A percentile compares a stretch with the other conserved stretches of the same genome.
These are phyloP conservation scores for Abelmoschus esculentus DNA, from an alignment of 345 rosid species.

Conservation along the genomic window DNA sequence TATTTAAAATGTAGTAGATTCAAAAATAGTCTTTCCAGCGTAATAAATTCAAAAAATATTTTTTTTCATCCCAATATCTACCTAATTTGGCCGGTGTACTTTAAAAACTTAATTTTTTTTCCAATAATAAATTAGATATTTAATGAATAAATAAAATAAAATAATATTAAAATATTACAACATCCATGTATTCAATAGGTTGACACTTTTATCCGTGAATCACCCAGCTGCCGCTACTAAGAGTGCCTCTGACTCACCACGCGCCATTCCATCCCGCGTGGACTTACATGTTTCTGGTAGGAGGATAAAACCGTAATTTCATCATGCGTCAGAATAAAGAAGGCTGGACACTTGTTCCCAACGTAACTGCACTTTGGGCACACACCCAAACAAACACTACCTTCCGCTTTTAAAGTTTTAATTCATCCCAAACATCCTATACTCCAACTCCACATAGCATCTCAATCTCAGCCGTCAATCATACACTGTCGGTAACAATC, in stretches of 20 bases:
- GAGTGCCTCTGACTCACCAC: neutral
- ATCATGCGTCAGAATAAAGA: constrained; percentile 18
- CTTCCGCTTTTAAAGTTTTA: neutral
- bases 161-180: too few relatives aligned
- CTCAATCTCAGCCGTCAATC: neutral
- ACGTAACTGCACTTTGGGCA: constrained; percentile 26
- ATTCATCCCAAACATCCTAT: neutral
- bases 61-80: too few relatives aligned
- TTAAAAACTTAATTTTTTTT: too few relatives aligned
- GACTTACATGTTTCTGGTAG: neutral
- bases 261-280: neutral
- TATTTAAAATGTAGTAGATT: too few relatives aligned
- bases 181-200: too few relatives aligned
- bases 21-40: too few relatives aligned
- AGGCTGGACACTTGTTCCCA: constrained; percentile 26
- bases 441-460: neutral
- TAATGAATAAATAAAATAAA: too few relatives aligned
- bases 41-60: too few relatives aligned
- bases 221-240: constrained; percentile 13
- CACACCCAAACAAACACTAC: constrained; percentile 14
- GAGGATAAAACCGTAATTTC: constrained; percentile 24
- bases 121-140: too few relatives aligned
- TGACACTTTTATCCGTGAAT: neutral
- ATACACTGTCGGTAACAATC: neutral
- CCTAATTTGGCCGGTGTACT: too few relatives aligned